phyloP scores from a whole-genome alignment of 345 rosid genomes.

The Noccaea bulbosa region DNA sequence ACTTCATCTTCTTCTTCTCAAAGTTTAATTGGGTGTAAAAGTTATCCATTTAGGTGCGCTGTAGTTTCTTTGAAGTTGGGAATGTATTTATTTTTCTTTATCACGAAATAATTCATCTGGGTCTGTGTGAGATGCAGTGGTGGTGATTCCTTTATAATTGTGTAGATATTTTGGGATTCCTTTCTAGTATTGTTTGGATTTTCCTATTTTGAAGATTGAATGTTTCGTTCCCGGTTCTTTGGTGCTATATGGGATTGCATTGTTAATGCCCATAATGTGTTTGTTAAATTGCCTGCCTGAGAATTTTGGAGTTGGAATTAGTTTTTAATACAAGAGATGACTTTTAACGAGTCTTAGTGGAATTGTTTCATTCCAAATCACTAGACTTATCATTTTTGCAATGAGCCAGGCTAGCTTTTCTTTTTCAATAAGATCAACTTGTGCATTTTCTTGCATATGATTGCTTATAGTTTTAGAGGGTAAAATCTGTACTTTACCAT shows the following conservation, averaged over 20 bases:
- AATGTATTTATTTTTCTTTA: neutral
- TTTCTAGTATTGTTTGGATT: neutral
- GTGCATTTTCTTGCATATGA: too few relatives aligned
- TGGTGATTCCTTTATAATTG: neutral
- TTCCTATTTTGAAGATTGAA: neutral
- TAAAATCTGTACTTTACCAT: neutral
- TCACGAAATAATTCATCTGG: constrained; percentile 1
- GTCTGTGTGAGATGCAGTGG: constrained; percentile 1
- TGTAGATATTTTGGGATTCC: too few relatives aligned
- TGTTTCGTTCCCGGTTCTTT: neutral
- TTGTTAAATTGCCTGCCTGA: constrained; percentile 31
- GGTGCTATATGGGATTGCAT: neutral
- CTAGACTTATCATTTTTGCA: neutral
- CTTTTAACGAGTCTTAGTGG: neutral
- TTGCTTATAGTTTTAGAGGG: neutral
- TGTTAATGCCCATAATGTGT: constrained; percentile 35
- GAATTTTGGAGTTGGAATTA: neutral
- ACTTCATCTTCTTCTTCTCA: neutral
- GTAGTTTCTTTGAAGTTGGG: neutral
- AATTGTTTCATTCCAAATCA: neutral
- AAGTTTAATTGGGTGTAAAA: neutral
- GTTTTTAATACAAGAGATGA: neutral
- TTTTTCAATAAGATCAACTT: too few relatives aligned
- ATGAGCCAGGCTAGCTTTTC: too few relatives aligned
- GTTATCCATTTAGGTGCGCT: constrained; percentile 20